Evolutionary conservation across 148 eudicot species (phyloP), one percentile per base, ranked within the genome.

Genomic region (Rhododendron ferrugineum): DNA sequence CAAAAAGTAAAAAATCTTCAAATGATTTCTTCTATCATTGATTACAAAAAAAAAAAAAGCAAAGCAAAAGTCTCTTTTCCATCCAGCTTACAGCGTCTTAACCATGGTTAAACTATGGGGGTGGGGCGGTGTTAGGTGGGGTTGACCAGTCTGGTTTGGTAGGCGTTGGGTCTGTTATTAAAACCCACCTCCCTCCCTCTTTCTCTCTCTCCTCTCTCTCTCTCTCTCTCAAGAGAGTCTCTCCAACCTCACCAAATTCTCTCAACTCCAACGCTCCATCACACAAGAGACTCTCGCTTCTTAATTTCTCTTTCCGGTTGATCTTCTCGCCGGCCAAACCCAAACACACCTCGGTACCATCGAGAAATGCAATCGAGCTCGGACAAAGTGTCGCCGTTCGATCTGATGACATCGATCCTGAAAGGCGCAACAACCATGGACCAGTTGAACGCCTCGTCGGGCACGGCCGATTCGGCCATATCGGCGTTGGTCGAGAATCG

Each of bases 321-420:
- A 28, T 44, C 73, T 79, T 84, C 68, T 87, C 54, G 74, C 75
- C 44, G n/a, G 64, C 32, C 62, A 49, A 73, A 16, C 46, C 2
- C 10, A 40, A 40, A 40, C 44, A 40, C 44, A 7, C 46, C 50
- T 50, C 26, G 5, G 6, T 8, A 81, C 5, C 58, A 28, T 26
- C 34, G 49, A 13, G 28, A 37, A 13, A 95, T 94, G 96, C 93
- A 95, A 30, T 89, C 98, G 10, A 86, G 84, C 34, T 84, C 96
- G 10, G 91, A 88, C 78, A 92, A 94, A 89, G 85, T 92, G 0
- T 94, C 98, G 46, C 90, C 98, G 11, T 79, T 96, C 62, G 96
- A 96, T 92, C 92, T 96, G 82, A 86, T 96, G 92, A 86, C 90
- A 36, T 93, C 96, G 64, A 81, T 96, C 28, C 40, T 94, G 22